Conservation (phyloP, 225 moss, liverwort and hornwort genomes). For the Sphagnum tenellum region DNA sequence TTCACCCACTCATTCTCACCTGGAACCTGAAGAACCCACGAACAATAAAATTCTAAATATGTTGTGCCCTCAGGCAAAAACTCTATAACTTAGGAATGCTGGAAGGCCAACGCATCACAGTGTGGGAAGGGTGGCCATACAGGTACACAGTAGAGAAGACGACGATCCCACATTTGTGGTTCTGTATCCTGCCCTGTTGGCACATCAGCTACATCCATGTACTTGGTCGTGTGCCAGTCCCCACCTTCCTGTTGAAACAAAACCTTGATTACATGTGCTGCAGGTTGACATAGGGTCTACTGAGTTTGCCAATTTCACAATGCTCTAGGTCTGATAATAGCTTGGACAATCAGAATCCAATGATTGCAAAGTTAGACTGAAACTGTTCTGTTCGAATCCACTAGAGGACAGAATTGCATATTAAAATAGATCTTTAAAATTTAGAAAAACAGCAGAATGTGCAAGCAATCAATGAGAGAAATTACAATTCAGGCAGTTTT, state of each 20-base stretch:
- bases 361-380: too few species aligned
- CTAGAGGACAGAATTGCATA: too few species aligned
- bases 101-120: neutral
- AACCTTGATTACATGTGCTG: neutral
- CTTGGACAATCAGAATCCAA: too few species aligned
- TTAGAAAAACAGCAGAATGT: too few species aligned
- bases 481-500: too few species aligned
- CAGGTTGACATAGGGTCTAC: too few species aligned
- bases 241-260: slow-evolving; percentile 47
- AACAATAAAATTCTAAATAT: neutral
- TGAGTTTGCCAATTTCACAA: too few species aligned
- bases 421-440: too few species aligned
- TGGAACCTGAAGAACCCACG: slow-evolving; percentile 45
- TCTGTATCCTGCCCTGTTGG: slow-evolving; percentile 33
- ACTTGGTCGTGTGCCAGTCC: slow-evolving; percentile 79
- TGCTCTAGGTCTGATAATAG: too few species aligned
- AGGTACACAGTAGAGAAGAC: slow-evolving; percentile 86
- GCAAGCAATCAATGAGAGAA: too few species aligned
- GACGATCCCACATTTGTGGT: slow-evolving; percentile 72
- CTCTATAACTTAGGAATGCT: neutral
- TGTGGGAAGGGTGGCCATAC: slow-evolving; percentile 21
- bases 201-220: slow-evolving; percentile 54
- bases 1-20: slow-evolving; percentile 93
- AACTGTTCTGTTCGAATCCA: too few species aligned
- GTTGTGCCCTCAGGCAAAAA: neutral